A percentile compares a stretch with the other conserved stretches of the same genome.
These are phyloP conservation scores for Paramecium octaurelia DNA, from an alignment of 73 alveolate genomes.

Conservation along the genomic window DNA sequence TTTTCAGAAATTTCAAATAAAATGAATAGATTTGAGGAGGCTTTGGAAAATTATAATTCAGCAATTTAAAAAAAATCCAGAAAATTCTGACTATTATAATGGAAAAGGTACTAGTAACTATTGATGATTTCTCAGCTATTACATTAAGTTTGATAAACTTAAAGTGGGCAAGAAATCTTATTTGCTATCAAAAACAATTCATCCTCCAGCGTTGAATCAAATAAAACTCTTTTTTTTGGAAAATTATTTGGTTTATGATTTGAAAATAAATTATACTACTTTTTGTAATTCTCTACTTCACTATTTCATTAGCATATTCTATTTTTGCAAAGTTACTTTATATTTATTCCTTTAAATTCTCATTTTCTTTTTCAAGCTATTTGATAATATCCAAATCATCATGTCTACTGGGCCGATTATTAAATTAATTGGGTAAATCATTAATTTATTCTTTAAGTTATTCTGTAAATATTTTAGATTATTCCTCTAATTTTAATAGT, in stretches of 20 bases:
- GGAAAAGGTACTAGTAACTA: too few species aligned
- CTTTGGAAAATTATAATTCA: too few species aligned
- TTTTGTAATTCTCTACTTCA: conserved; percentile 14
- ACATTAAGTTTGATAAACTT: too few species aligned
- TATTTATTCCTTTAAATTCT: not conserved
- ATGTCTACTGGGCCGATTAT: not conserved
- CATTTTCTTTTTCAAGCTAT: not conserved
- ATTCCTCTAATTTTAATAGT: not conserved
- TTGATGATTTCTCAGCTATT: too few species aligned
- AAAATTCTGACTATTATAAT: too few species aligned
- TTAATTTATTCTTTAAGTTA: not conserved
- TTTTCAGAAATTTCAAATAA: too few species aligned
- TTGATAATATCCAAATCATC: not conserved
- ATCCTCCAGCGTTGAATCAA: not conserved
- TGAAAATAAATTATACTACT: conserved; percentile 1
- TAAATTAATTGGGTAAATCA: not conserved
- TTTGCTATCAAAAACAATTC: not conserved
- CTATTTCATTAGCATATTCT: conserved; percentile 27
- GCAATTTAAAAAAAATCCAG: too few species aligned
- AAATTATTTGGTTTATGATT: not conserved
- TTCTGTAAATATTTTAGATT: not conserved
- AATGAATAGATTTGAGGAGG: too few species aligned
- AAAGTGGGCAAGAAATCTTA: not conserved
- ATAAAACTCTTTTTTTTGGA: not conserved
- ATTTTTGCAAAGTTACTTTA: not conserved